Evolutionary conservation across 176 grass and related monocot genomes (phyloP).

Genomic region (Canna indica): DNA sequence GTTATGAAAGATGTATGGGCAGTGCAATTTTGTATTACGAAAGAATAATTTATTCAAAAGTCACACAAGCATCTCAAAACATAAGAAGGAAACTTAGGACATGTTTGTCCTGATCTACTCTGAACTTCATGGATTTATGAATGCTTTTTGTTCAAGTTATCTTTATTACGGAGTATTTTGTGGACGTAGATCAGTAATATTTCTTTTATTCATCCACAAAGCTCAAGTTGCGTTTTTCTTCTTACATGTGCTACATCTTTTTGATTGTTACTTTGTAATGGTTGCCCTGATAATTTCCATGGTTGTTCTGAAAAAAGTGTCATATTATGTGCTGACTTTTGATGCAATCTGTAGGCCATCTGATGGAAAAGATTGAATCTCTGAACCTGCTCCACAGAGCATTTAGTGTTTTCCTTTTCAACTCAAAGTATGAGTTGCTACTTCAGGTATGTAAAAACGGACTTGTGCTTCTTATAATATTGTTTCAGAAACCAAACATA

Average conservation of each 20-base stretch:
- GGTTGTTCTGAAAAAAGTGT: not conserved
- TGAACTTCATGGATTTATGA: not conserved
- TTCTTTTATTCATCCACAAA: not conserved
- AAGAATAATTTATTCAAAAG: no score
- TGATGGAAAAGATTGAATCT: conserved; percentile 95
- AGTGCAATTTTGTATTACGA: no score
- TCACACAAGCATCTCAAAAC: no score
- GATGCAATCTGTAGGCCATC: conserved; percentile 46
- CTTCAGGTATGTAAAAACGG: conserved; percentile 46
- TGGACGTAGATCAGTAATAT: not conserved
- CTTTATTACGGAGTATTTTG: not conserved
- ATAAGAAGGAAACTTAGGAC: no score
- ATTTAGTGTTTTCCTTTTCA: conserved; percentile 97
- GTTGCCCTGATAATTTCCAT: not conserved
- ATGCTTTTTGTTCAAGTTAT: not conserved
- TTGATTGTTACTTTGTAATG: not conserved
- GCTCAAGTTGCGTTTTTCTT: not conserved
- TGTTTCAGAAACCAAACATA: not conserved
- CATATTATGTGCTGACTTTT: not conserved
- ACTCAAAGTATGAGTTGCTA: conserved; percentile 89
- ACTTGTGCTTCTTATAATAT: no score
- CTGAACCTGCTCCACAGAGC: conserved; percentile 84
- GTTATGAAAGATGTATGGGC: no score
- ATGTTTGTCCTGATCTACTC: no score
- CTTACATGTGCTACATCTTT: not conserved